phyloP scores from a whole-genome alignment of 768 basidiomycete species.

The Lactifluus hygrophoroides region DNA sequence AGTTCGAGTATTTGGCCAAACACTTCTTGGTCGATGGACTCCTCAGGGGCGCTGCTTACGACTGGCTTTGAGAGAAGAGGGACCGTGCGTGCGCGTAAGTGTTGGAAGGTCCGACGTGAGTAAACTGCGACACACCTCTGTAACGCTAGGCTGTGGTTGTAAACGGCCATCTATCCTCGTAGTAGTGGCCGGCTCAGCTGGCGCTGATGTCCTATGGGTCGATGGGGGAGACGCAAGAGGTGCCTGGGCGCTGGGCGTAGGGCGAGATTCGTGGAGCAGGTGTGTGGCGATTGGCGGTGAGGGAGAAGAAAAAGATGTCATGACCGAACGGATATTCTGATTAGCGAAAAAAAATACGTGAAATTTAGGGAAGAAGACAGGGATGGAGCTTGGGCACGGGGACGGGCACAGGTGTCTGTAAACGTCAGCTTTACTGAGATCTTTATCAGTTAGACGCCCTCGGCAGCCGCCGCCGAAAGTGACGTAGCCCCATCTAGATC shows the following conservation, averaged over 20 bases:
- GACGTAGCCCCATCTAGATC: too few species aligned
- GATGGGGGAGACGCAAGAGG: not conserved
- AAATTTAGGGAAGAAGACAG: not conserved
- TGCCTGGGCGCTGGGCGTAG: not conserved
- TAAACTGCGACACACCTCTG: slow-evolving; percentile 1
- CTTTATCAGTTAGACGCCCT: too few species aligned
- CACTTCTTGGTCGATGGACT: slow-evolving; percentile 66
- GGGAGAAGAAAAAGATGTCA: slow-evolving; percentile 5
- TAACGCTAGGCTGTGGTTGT: not conserved
- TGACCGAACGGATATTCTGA: not conserved
- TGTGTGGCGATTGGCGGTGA: slow-evolving; percentile 3
- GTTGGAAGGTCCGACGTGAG: not conserved
- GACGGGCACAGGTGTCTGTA: too few species aligned
- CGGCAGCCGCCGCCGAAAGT: too few species aligned
- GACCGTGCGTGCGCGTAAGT: not conserved
- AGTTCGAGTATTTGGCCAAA: slow-evolving; percentile 87
- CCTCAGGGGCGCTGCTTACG: slow-evolving; percentile 1
- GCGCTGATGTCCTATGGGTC: not conserved
- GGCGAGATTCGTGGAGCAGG: not conserved
- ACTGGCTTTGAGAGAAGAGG: not conserved
- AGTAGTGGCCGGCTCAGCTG: not conserved
- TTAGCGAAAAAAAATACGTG: not conserved
- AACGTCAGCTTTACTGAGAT: too few species aligned
- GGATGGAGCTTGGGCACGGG: not conserved
- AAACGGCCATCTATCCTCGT: not conserved